Evolutionary conservation across 208 protist genomes (phyloP), one percentile per base, ranked within the genome.

Genomic region (Angomonas ambiguus): DNA sequence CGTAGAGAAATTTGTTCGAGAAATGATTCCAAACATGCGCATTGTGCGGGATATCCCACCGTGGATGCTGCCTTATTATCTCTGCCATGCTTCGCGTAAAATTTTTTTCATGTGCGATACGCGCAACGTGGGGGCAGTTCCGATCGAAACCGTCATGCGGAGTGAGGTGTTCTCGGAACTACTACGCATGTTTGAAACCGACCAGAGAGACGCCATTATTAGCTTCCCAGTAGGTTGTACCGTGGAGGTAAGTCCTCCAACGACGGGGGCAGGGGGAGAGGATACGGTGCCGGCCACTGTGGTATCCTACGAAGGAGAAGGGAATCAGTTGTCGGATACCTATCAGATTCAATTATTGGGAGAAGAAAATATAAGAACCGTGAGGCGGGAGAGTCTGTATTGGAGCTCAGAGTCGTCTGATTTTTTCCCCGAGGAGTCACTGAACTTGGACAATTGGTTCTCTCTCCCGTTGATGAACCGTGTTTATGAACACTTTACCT

Each of bases 61-160:
- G 41, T 94, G 85, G 82, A 88, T 97, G 80, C 65, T 83, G 25
- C 81, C 83, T n/a, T 91, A 94, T 75, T 97, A 96, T 62, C 74
- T 91, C 31, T 97, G 89, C 66, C 86, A 95, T 53, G 92, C 88
- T 3, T 92, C 87, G 1, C 77, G 89, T 24, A 96, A 97, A 72
- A 95, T 97, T 65, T 88, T 96, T 76, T 97, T 97, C 67, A 96
- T 96, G 83, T 93, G 91, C 62, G 93, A 97, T 70, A 84, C 83
- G 0, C 74, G 74, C 8, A 74, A 79, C 25, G 79, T 82, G 1
- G 91, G 91, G 1, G 74, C 76, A 4, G 82, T 97, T 20, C 76
- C 84, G 27, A 93, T 96, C 38, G 82, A 93, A 33, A 67, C 67
- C 11, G 73, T 95, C 65, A 92, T 97, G 81, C 76, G 78, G 59